A percentile compares a stretch with the other conserved stretches of the same genome.
Conservation (phyloP, 495 filamentous ascomycete species). For the Achaetomiella virescens region DNA sequence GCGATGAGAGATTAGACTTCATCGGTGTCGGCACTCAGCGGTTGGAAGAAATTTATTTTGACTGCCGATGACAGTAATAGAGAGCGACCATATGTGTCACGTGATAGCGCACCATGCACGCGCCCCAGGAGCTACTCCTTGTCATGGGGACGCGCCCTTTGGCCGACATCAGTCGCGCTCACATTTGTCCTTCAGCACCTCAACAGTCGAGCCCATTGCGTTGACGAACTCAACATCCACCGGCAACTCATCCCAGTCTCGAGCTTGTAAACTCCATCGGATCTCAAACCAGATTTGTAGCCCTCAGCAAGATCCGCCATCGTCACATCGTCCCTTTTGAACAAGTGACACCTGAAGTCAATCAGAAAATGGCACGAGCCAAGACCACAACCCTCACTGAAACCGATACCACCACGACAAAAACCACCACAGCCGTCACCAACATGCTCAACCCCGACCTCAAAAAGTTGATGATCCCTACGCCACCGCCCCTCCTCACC, state of each 20-base stretch:
- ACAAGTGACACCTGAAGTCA: neutral
- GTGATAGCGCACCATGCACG: conserved; percentile 20
- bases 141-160: conserved; percentile 18
- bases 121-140: neutral
- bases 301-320: neutral
- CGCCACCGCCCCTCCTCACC: conserved; percentile 8
- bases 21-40: no score
- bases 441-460: neutral
- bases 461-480: neutral
- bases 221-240: no score
- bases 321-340: no score
- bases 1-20: no score
- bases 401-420: neutral
- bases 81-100: no score
- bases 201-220: no score
- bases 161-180: conserved; percentile 18
- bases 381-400: conserved; percentile 1
- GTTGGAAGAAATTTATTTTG: no score
- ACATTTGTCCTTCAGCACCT: no score
- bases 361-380: neutral
- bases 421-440: neutral
- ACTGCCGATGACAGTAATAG: no score
- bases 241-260: neutral
- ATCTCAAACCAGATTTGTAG: neutral
- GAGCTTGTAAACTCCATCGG: no score